Conservation (phyloP, 1,284 basidiomycete species). For the Macrocybe sp. region DNA sequence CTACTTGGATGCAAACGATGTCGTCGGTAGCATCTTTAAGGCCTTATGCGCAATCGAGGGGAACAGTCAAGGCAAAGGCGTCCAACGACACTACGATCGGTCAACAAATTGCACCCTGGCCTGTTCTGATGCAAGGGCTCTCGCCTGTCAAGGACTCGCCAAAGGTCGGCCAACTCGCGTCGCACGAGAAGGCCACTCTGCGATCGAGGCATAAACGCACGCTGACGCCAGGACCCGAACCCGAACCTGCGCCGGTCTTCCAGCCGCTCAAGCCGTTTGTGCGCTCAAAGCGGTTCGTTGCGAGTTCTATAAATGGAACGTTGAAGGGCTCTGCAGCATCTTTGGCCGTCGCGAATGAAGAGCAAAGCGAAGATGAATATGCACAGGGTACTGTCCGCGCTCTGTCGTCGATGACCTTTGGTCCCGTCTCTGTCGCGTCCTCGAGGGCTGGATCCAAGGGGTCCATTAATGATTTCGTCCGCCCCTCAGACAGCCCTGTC, state of each 20-base stretch:
- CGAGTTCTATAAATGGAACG: constrained; percentile 25
- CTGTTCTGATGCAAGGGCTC: constrained; percentile 40
- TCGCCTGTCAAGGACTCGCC: constrained; percentile 39
- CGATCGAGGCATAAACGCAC: constrained; percentile 43
- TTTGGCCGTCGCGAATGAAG: constrained; percentile 4
- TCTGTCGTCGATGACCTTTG: constrained; percentile 42
- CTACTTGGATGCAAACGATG: too few relatives aligned
- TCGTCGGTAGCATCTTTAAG: constrained; percentile 38
- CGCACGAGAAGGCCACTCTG: constrained; percentile 18
- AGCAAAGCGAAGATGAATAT: too few relatives aligned
- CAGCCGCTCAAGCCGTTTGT: constrained; percentile 45
- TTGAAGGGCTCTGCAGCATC: constrained; percentile 16
- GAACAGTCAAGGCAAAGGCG: constrained; percentile 8
- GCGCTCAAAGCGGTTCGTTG: constrained; percentile 8
- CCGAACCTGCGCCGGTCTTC: constrained; percentile 50
- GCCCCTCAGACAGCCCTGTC: constrained; percentile 33
- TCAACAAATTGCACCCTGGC: constrained; percentile 63
- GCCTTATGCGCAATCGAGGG: constrained; percentile 50
- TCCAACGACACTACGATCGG: constrained; percentile 33
- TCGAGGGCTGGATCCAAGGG: constrained; percentile 25
- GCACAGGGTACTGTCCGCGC: constrained; percentile 23
- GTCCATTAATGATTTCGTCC: constrained; percentile 25
- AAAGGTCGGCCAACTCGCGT: constrained; percentile 11
- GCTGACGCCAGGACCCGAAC: constrained; percentile 46
- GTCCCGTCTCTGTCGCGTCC: constrained; percentile 33